Conservation (phyloP, 306 rosid species). For the Oemleria cerasiformis region DNA sequence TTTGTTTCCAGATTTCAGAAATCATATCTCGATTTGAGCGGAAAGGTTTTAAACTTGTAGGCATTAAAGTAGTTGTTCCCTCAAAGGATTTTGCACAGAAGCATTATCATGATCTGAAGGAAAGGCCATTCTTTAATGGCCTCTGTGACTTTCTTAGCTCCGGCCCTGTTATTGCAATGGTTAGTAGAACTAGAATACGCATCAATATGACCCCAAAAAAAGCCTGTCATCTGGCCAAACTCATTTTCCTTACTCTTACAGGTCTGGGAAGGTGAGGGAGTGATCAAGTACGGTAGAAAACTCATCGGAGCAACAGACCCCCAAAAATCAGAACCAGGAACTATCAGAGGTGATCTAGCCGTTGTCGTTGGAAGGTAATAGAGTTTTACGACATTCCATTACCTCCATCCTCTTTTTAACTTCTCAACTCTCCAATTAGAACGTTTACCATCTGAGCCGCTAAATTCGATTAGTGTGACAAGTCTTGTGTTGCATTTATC, state of each 20-base stretch:
- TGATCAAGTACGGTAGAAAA: constrained; percentile 79
- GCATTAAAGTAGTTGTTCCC: constrained; percentile 74
- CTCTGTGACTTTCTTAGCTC: constrained; percentile 91
- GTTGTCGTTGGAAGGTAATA: constrained; percentile 92
- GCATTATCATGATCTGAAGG: constrained; percentile 92
- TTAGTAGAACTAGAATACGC: constrained; percentile 40
- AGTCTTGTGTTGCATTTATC: neutral
- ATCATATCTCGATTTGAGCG: constrained; percentile 88
- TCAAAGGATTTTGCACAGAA: constrained; percentile 76
- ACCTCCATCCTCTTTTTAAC: too few species aligned
- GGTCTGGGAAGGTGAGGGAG: constrained; percentile 99
- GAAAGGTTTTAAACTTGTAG: constrained; percentile 90
- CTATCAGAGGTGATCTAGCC: constrained; percentile 93
- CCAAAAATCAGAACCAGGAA: constrained; percentile 95
- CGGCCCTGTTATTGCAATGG: constrained; percentile 94
- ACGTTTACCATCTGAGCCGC: neutral
- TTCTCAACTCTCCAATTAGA: neutral
- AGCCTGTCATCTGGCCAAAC: constrained; percentile 1
- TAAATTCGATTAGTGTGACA: neutral
- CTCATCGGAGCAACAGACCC: constrained; percentile 98
- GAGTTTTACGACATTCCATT: neutral
- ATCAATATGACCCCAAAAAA: neutral
- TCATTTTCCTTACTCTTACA: constrained; percentile 21
- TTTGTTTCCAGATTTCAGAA: constrained; percentile 67
- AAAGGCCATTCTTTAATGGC: constrained; percentile 88